Evolutionary conservation across 768 basidiomycete species (phyloP), one percentile per base, ranked within the genome.

Genomic region (Mycena chlorophos): DNA sequence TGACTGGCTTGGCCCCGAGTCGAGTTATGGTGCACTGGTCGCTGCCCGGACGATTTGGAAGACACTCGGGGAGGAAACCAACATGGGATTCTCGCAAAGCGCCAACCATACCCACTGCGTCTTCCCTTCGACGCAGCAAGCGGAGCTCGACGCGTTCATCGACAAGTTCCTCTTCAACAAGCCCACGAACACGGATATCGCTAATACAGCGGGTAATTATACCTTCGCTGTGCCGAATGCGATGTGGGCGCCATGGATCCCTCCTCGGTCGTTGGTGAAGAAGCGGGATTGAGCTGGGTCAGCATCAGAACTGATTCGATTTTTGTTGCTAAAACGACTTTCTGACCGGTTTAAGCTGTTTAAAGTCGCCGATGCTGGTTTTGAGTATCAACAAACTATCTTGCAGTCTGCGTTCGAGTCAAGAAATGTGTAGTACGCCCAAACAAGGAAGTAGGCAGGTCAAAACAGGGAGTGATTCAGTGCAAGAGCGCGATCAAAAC

Each of bases 41-140:
- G 76, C 79, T 5, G 80, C 77, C 30, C 75, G 77, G 63, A 77
- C 74, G 51, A 69, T 82, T 30, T 85, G 71, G 69, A 68, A 78
- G 65, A 80, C 81, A 5, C 66, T 84, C 27, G 79, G 82, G 22
- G 72, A 75, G 3, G 49, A 73, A 10, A 71, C 75, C 57, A 63
- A 66, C 31, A 80, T 81, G 74, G 83, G 82, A 26, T 78, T 81
- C 57, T 78, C 76, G 13, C 78, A 81, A 67, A 71, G 79, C 23
- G 82, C 81, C 23, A 76, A 76, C 55, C 82, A 85, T 58, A 67
- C 67, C 27, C 83, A 85, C 60, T 85, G 83, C 68, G 69, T 68
- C 3, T 83, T 80, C 78, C 83, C 83, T 2, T 67, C 76, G 3
- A 63, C 57, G 39, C 74, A 80, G 55, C 72, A 77, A 47, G 63